Evolutionary conservation across 129 eudicot genomes (phyloP).

Genomic region (Oenanthe sinensis): DNA sequence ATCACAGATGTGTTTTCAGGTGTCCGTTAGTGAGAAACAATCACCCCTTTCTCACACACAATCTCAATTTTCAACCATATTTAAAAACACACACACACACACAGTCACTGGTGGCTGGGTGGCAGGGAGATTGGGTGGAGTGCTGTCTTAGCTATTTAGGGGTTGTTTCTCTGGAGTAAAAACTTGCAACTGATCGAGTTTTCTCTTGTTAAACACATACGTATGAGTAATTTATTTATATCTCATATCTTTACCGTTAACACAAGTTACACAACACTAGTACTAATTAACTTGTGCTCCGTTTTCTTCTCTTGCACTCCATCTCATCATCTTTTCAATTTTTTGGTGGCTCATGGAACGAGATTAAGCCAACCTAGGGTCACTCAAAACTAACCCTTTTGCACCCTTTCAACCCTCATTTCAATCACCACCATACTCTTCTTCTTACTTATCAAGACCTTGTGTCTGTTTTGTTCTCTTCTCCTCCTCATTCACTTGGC

Average conservation of each 20-base stretch:
- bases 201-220: background rate
- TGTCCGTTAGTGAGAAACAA: background rate
- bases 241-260: background rate
- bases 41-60: background rate
- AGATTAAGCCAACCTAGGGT: conserved; percentile 1
- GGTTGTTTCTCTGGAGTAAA: conserved; percentile 1
- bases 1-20: conserved; percentile 8
- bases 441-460: background rate
- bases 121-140: conserved; percentile 7
- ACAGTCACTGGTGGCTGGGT: background rate
- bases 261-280: background rate
- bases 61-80: background rate
- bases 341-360: background rate
- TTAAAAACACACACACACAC: background rate
- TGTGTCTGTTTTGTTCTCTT: background rate
- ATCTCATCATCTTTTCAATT: background rate
- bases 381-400: conserved; percentile 13
- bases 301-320: conserved; percentile 1
- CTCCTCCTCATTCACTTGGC: background rate
- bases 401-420: conserved; percentile 1
- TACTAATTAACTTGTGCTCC: background rate
- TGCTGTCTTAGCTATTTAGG: background rate
- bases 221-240: background rate
- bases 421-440: conserved; percentile 9
- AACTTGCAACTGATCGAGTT: conserved; percentile 1